phyloP scores from a whole-genome alignment of 495 filamentous ascomycete genomes.

The Xylaria acuta region DNA sequence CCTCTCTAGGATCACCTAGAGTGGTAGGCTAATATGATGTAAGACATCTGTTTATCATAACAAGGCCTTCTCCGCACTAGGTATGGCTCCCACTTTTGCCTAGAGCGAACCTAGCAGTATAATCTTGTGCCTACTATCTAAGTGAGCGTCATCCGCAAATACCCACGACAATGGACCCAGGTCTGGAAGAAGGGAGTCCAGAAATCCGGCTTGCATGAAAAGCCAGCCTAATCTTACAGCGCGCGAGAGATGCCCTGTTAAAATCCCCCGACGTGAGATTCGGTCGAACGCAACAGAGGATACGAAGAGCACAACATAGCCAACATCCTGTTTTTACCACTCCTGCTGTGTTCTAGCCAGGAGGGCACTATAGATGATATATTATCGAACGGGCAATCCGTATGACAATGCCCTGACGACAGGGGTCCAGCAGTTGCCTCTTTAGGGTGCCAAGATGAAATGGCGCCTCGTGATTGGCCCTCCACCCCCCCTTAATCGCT shows the following conservation, averaged over 20 bases:
- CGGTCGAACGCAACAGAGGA: conserved; percentile 7
- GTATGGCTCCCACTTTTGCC: too few relatives aligned
- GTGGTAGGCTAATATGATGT: not conserved
- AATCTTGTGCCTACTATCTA: not conserved
- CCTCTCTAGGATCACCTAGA: not conserved
- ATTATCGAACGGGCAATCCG: conserved; percentile 17
- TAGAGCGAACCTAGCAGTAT: not conserved
- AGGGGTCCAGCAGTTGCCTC: conserved; percentile 18
- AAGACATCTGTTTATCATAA: not conserved
- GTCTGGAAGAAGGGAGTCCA: not conserved
- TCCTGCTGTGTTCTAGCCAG: conserved; percentile 33
- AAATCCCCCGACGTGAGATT: not conserved
- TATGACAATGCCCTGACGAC: not conserved
- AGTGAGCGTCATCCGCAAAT: not conserved
- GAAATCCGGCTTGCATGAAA: not conserved
- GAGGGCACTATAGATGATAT: conserved; percentile 26
- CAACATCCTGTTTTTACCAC: conserved; percentile 10
- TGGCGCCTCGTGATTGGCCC: conserved; percentile 29
- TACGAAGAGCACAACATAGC: conserved; percentile 24
- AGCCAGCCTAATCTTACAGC: not conserved
- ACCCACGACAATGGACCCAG: not conserved
- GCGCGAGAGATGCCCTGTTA: not conserved
- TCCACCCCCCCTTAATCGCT: conserved; percentile 2
- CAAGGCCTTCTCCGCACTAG: not conserved
- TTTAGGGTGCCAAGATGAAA: conserved; percentile 24